A percentile compares a stretch with the other conserved stretches of the same genome.
Evolutionary conservation across 2,329 filamentous ascomycete genomes (phyloP).

Genomic region (Magnaporthiopsis incrustans): DNA sequence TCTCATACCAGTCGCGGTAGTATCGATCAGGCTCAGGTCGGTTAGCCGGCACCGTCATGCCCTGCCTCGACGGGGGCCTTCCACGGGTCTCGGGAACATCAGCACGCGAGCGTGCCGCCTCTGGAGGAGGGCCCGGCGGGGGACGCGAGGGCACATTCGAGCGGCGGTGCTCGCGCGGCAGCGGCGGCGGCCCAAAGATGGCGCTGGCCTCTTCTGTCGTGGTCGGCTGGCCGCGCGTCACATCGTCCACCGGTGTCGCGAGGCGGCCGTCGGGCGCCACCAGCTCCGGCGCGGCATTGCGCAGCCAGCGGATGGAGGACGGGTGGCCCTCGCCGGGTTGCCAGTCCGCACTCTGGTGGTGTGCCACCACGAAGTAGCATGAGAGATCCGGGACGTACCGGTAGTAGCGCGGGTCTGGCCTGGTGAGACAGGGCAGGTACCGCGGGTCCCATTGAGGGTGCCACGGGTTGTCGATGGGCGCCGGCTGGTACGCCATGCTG

Average conservation of each 20-base stretch:
- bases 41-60: not conserved
- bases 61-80: not conserved
- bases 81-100: not conserved
- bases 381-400: slow-evolving; percentile 6
- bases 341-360: slow-evolving; percentile 1
- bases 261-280: slow-evolving; percentile 1
- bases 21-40: not conserved
- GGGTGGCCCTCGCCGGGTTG: slow-evolving; percentile 5
- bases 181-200: not conserved
- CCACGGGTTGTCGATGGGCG: not conserved
- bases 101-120: no score
- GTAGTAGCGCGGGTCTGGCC: slow-evolving; percentile 6
- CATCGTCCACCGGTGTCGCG: not conserved
- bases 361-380: slow-evolving; percentile 6
- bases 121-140: no score
- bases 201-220: not conserved
- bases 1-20: no score
- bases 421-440: not conserved
- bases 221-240: not conserved
- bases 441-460: slow-evolving; percentile 4
- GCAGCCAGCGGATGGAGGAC: slow-evolving; percentile 2
- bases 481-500: not conserved
- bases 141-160: not conserved
- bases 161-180: not conserved
- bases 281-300: slow-evolving; percentile 2